Evolutionary conservation across 331 rosid species (phyloP).

Genomic region (Arachis monticola): DNA sequence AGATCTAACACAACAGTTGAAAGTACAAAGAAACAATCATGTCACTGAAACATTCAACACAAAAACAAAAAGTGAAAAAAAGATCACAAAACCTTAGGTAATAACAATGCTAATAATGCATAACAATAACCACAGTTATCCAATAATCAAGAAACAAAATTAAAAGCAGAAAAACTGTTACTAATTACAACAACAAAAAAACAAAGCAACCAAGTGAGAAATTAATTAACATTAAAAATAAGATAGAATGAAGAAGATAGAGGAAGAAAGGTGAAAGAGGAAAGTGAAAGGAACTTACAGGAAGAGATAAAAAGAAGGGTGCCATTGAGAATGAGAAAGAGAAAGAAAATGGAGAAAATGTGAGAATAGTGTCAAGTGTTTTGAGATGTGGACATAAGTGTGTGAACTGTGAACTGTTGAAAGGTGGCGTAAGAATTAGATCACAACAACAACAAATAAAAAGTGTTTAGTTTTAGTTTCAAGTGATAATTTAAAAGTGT

Average conservation of each 20-base stretch:
- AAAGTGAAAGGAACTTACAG: neutral
- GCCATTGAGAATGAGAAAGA: neutral
- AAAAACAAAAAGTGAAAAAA: neutral
- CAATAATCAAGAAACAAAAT: neutral
- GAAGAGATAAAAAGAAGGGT: neutral
- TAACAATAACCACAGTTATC: neutral
- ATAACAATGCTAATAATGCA: neutral
- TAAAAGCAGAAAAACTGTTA: neutral
- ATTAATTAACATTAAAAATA: neutral
- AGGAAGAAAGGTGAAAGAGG: neutral
- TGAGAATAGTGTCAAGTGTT: neutral
- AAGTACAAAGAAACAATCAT: neutral
- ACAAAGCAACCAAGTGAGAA: neutral
- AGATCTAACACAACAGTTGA: neutral
- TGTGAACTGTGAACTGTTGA: neutral
- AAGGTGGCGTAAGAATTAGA: neutral
- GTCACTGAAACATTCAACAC: neutral
- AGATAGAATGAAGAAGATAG: neutral
- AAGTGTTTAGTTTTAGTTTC: neutral
- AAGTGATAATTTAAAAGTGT: neutral
- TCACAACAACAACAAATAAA: no score
- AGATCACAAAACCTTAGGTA: neutral
- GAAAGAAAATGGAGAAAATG: neutral
- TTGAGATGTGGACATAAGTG: constrained; percentile 31
- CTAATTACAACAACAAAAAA: neutral